Conservation (phyloP, 441 rosid genomes). For the Hypseocharis bilobata region DNA sequence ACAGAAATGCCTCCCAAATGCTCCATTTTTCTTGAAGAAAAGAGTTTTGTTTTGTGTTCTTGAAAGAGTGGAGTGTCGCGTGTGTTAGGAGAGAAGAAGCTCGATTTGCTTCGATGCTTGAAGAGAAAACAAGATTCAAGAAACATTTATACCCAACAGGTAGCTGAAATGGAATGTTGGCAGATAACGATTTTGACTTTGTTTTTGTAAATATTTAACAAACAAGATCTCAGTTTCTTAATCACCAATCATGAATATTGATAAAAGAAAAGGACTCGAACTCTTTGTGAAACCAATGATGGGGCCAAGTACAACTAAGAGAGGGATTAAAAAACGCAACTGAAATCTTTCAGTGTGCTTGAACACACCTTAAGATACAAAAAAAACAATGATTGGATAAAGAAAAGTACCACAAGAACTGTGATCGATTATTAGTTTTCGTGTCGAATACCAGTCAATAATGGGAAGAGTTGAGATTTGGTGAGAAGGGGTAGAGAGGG, state of each 20-base stretch:
- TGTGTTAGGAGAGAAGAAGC: not conserved
- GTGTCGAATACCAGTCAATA: slow-evolving; percentile 9
- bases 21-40: slow-evolving; percentile 36
- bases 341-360: slow-evolving; percentile 6
- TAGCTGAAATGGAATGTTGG: slow-evolving; percentile 17
- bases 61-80: slow-evolving; percentile 6
- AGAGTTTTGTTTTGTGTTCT: slow-evolving; percentile 9
- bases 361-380: slow-evolving; percentile 7
- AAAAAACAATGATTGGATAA: slow-evolving; percentile 13
- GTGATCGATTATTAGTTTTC: too few species aligned
- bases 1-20: slow-evolving; percentile 34
- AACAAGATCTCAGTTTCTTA: slow-evolving; percentile 21
- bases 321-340: slow-evolving; percentile 19
- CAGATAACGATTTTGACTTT: slow-evolving; percentile 23
- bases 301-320: slow-evolving; percentile 39
- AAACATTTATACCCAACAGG: slow-evolving; percentile 24
- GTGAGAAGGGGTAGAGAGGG: not conserved
- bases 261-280: not conserved
- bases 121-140: slow-evolving; percentile 15
- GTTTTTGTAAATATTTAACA: not conserved
- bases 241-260: not conserved
- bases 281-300: slow-evolving; percentile 19
- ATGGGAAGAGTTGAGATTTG: slow-evolving; percentile 21
- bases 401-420: not conserved
- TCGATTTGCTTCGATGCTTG: slow-evolving; percentile 14